Percentiles rank a stretch among this genome's conserved stretches.
These are phyloP conservation scores for Didymosphaeria variabile DNA, from an alignment of 2,329 filamentous ascomycete species.

Conservation along the genomic window DNA sequence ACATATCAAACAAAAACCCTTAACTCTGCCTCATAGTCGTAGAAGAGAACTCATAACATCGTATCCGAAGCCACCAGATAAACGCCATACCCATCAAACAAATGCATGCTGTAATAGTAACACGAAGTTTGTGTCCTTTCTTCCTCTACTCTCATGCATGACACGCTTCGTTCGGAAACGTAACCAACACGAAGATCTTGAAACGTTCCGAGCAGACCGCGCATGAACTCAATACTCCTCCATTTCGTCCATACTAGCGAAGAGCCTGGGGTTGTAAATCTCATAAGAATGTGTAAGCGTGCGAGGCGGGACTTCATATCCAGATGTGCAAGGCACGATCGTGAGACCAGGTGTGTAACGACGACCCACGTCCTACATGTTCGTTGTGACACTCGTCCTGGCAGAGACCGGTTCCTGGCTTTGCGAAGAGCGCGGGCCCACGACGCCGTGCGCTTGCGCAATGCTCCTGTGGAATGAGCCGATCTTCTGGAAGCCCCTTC, in stretches of 20 bases:
- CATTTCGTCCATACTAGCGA: background rate
- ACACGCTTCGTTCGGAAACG: background rate
- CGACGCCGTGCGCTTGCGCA: conserved; percentile 42
- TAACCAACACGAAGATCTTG: background rate
- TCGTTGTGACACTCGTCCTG: conserved; percentile 35
- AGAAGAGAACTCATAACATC: background rate
- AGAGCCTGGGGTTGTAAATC: background rate
- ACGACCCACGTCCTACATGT: conserved; percentile 26
- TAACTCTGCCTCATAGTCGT: background rate
- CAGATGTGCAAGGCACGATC: no score
- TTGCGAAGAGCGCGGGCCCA: conserved; percentile 25
- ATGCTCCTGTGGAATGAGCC: conserved; percentile 55
- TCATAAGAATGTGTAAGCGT: background rate
- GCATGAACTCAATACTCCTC: background rate
- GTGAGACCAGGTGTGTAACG: background rate
- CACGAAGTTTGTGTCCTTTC: background rate
- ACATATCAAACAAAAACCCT: background rate
- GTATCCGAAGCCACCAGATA: background rate
- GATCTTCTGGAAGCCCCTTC: conserved; percentile 60
- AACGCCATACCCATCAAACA: conserved; percentile 1
- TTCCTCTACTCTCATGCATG: background rate
- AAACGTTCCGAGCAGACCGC: background rate
- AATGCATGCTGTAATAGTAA: background rate
- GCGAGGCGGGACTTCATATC: background rate
- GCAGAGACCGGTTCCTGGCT: conserved; percentile 7